These are phyloP conservation scores for Globisporangium parvum DNA, from an alignment of 352 stramenopile species.

Conservation along the genomic window DNA sequence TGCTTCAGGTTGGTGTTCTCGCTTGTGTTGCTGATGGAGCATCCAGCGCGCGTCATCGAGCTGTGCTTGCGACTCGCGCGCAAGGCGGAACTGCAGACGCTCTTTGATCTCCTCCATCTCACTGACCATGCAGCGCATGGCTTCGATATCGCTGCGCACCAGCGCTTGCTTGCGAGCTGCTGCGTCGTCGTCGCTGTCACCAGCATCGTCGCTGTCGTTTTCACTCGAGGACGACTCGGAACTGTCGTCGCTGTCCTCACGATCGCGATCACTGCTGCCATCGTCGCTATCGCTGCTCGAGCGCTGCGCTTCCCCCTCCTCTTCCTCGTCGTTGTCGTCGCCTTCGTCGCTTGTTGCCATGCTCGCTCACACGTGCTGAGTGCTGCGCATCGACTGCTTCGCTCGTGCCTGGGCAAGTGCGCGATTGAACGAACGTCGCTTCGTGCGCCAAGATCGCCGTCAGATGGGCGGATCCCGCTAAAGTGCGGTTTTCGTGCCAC, in stretches of 20 bases:
- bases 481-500: conserved; percentile 8
- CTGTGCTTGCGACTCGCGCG: conserved; percentile 17
- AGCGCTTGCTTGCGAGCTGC: conserved; percentile 2
- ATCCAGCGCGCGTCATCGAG: conserved; percentile 17
- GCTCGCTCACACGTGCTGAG: background rate
- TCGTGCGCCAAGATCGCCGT: no score
- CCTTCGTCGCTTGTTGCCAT: background rate
- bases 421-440: background rate
- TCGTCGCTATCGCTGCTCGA: conserved; percentile 6
- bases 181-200: conserved; percentile 7
- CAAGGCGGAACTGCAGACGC: conserved; percentile 43
- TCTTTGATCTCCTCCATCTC: conserved; percentile 61
- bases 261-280: conserved; percentile 14
- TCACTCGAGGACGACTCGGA: conserved; percentile 12
- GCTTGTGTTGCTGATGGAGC: conserved; percentile 12
- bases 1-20: conserved; percentile 1
- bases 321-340: conserved; percentile 16
- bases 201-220: conserved; percentile 2
- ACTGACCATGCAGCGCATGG: conserved; percentile 40
- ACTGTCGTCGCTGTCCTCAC: background rate
- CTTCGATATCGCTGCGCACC: conserved; percentile 33
- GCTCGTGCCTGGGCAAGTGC: background rate
- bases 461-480: no score
- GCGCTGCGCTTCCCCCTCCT: conserved; percentile 9
- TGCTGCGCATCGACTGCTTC: background rate